Conservation (phyloP, 768 basidiomycete genomes). For the Cyclocybe aegerita region DNA sequence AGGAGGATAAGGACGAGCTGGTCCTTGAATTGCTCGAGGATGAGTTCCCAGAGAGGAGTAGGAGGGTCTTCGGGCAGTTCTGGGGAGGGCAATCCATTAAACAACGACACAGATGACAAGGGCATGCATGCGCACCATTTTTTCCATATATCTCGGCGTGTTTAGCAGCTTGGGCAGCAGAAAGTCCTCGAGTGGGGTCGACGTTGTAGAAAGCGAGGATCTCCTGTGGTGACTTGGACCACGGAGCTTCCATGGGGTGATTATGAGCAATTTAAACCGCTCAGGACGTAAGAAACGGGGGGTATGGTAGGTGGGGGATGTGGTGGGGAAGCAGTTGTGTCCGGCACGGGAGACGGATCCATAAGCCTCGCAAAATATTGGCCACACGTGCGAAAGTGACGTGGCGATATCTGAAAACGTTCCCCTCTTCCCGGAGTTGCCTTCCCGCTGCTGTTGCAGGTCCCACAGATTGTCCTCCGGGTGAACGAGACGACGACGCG, state of each 20-base stretch:
- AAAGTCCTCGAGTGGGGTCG: slow-evolving; percentile 61
- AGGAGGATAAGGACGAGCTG: slow-evolving; percentile 97
- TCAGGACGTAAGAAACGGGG: slow-evolving; percentile 8
- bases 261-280: slow-evolving; percentile 17
- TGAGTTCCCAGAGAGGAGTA: slow-evolving; percentile 90
- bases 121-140: slow-evolving; percentile 57
- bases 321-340: no score
- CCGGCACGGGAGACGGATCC: neutral
- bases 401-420: slow-evolving; percentile 29
- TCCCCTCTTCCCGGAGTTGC: slow-evolving; percentile 13
- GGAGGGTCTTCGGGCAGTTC: slow-evolving; percentile 91
- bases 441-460: slow-evolving; percentile 1
- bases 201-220: slow-evolving; percentile 75
- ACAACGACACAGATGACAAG: neutral
- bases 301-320: neutral
- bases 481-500: slow-evolving; percentile 5
- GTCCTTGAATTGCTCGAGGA: slow-evolving; percentile 99
- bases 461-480: slow-evolving; percentile 10
- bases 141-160: slow-evolving; percentile 82
- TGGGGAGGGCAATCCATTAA: slow-evolving; percentile 28
- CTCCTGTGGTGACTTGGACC: slow-evolving; percentile 70
- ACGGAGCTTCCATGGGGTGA: slow-evolving; percentile 66
- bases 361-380: slow-evolving; percentile 19
- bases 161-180: slow-evolving; percentile 61
- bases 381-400: slow-evolving; percentile 40